A percentile compares a stretch with the other conserved stretches of the same genome.
phyloP scores from a whole-genome alignment of 106 monocot genomes.

The Apostasia shenzhenica region DNA sequence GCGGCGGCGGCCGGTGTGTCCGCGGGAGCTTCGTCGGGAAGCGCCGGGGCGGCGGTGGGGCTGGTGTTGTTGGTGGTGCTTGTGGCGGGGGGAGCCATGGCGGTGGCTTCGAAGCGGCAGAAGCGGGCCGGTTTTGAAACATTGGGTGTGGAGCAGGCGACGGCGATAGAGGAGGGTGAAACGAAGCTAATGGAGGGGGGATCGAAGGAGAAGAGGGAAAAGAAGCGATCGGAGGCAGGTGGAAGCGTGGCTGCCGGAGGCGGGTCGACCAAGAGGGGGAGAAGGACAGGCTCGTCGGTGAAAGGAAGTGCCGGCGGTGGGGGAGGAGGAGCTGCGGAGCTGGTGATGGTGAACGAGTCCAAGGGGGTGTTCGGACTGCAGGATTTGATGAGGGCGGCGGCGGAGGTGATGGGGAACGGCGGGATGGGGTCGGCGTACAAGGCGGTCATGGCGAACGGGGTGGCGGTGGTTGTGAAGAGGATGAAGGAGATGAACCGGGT shows the following conservation, averaged over 20 bases:
- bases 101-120: slow-evolving; percentile 5
- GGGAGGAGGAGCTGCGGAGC: slow-evolving; percentile 15
- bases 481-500: slow-evolving; percentile 58
- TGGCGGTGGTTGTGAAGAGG: slow-evolving; percentile 65
- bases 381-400: slow-evolving; percentile 87
- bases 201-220: neutral
- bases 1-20: neutral
- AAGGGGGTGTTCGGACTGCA: slow-evolving; percentile 48
- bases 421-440: slow-evolving; percentile 68
- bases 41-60: neutral
- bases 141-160: slow-evolving; percentile 10
- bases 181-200: neutral
- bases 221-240: neutral
- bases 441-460: slow-evolving; percentile 31
- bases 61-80: neutral
- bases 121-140: slow-evolving; percentile 1
- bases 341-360: slow-evolving; percentile 47
- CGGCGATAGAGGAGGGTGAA: slow-evolving; percentile 2
- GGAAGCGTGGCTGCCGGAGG: neutral
- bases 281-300: neutral
- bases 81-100: slow-evolving; percentile 6
- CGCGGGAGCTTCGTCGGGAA: neutral
- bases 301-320: neutral
- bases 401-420: slow-evolving; percentile 78
- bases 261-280: neutral